phyloP scores from a whole-genome alignment of 2,329 filamentous ascomycete species.

The Ophiosphaerella narmari region DNA sequence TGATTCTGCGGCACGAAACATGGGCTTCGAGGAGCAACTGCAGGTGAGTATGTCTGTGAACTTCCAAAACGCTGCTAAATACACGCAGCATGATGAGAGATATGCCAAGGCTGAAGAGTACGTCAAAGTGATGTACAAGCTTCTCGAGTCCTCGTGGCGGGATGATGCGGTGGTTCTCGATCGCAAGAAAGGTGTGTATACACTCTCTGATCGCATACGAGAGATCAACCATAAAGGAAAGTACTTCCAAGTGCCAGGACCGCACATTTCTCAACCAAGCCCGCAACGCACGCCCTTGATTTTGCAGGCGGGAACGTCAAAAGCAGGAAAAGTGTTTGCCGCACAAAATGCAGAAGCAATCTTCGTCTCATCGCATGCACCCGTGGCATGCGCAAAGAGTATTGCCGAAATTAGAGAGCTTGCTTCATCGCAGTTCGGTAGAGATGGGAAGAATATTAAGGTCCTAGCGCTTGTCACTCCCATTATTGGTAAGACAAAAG shows the following conservation, averaged over 20 bases:
- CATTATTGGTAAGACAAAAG: constrained; percentile 55
- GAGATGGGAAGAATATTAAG: constrained; percentile 67
- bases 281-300: constrained; percentile 72
- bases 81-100: constrained; percentile 64
- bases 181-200: constrained; percentile 63
- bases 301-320: constrained; percentile 71
- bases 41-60: constrained; percentile 58
- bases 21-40: constrained; percentile 61
- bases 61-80: constrained; percentile 59
- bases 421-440: constrained; percentile 58
- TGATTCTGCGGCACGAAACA: constrained; percentile 67
- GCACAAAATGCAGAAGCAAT: constrained; percentile 73
- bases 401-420: constrained; percentile 66
- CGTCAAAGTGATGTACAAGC: constrained; percentile 70
- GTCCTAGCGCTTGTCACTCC: constrained; percentile 47
- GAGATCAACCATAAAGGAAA: constrained; percentile 70
- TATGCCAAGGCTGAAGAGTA: constrained; percentile 74
- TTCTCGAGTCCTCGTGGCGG: constrained; percentile 70
- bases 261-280: constrained; percentile 67
- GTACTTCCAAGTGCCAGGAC: constrained; percentile 66
- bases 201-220: constrained; percentile 61
- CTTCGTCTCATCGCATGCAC: constrained; percentile 69
- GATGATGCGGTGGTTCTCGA: constrained; percentile 68
- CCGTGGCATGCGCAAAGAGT: constrained; percentile 63
- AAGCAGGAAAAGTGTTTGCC: constrained; percentile 68